Base-by-base conservation (phyloP, 768 basidiomycete genomes). In the Macrocybe gigantea region DNA sequence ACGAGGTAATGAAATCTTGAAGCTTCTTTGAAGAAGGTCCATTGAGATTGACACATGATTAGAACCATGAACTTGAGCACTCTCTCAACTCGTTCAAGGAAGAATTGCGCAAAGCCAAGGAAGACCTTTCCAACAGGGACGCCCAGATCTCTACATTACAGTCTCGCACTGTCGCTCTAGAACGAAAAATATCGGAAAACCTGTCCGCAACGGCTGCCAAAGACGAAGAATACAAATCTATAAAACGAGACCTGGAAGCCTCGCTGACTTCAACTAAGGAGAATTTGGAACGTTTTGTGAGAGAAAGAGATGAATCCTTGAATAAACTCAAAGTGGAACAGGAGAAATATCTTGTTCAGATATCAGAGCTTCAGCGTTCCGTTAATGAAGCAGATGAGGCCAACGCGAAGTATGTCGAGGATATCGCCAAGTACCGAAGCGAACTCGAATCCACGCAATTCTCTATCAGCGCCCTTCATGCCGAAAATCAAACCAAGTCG, bases 61-160 rank as follows among this genome's bases (percentile, higher is more conserved):
- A 54, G 34, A 47, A 58, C 11, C 39, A 49, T 11, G 46, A 51
- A 29, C 54, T 60, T 38, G 54, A 60, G 35, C 49, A 51, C n/a
- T 53, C 54, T 45, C 48, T 60, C 35, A 47, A 51, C 5, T 49
- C 53, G 15, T 41, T 64, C 15, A 53, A 60, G 31, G 33, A 41
- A 5, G 50, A 63, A 12, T 39, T 56, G 41, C 41, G 53, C 8
- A 48, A 46, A 11, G 49, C 49, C 30, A 52, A 61, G 37, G 44
- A 47, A n/a, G 48, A 47, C 33, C 39, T 68, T 41, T 50, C 53
- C 10, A 59, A 58, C 45, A 62, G 62, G 49, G 58, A 57, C 52
- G 38, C 49, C 32, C 62, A 55, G 49, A 51, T 66, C 32, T 56
- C 54, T 39, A 46, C 29, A 11, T 50, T 66, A 33, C 56, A 60